Conservation (phyloP, 345 rosid genomes). For the Sisymbrium irio region DNA sequence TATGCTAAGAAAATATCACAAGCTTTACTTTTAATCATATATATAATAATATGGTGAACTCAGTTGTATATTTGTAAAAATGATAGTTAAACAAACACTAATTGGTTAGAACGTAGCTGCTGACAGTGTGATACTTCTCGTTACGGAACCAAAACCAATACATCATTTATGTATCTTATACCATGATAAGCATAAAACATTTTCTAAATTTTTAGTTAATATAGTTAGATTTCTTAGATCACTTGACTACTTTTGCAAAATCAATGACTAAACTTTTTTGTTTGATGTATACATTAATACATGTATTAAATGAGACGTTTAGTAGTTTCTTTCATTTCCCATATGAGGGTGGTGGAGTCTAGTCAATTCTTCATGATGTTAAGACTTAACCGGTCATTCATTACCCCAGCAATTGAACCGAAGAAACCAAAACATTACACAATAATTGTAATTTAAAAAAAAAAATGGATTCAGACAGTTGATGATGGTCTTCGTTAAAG, state of each 20-base stretch:
- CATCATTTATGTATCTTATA: background rate
- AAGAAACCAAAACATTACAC: constrained; percentile 5
- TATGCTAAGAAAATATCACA: too few relatives aligned
- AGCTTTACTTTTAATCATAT: background rate
- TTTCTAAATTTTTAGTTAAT: background rate
- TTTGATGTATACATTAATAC: background rate
- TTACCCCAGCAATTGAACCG: background rate
- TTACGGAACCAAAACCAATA: background rate
- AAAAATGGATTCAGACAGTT: background rate
- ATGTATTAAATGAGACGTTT: background rate
- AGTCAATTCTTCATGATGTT: background rate
- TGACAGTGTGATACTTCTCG: background rate
- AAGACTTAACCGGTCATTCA: constrained; percentile 4
- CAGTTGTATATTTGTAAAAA: background rate
- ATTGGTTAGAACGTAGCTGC: background rate
- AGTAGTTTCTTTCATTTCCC: constrained; percentile 22
- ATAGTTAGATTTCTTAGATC: background rate
- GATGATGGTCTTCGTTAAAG: background rate
- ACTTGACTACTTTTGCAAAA: background rate
- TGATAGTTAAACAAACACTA: background rate
- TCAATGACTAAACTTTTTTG: background rate
- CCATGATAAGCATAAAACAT: too few relatives aligned
- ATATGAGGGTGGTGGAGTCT: constrained; percentile 3
- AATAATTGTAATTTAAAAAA: background rate
- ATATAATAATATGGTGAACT: background rate